phyloP scores from a whole-genome alignment of 2,329 filamentous ascomycete species.

The Geoglossum cookeanum region DNA sequence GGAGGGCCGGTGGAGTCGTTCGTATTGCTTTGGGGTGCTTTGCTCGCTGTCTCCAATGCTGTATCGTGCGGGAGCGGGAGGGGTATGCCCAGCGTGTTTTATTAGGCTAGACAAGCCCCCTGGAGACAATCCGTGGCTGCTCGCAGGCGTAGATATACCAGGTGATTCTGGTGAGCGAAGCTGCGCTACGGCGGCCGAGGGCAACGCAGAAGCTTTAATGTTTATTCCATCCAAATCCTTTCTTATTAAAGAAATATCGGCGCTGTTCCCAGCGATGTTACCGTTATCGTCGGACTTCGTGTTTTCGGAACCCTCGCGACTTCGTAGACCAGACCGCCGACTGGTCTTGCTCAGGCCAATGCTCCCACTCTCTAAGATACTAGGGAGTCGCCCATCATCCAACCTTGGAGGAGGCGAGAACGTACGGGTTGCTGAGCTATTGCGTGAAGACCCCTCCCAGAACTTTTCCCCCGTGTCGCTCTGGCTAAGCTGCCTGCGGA shows the following conservation, averaged over 20 bases:
- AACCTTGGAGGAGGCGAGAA: not conserved
- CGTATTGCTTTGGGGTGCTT: not conserved
- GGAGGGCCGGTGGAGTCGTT: conserved; percentile 5
- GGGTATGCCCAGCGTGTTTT: conserved; percentile 12
- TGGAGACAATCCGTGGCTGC: not conserved
- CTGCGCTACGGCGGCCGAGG: conserved; percentile 1
- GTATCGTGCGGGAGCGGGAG: conserved; percentile 4
- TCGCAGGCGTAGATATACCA: not conserved
- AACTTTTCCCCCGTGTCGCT: not conserved
- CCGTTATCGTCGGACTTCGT: not conserved
- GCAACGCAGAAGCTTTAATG: conserved; percentile 7
- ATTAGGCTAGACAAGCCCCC: conserved; percentile 3
- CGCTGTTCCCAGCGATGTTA: not conserved
- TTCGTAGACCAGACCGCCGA: not conserved
- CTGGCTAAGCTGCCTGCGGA: not conserved
- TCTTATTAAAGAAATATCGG: conserved; percentile 6
- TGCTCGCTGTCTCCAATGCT: conserved; percentile 4
- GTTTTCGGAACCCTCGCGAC: not conserved
- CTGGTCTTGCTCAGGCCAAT: not conserved
- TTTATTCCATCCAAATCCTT: conserved; percentile 11
- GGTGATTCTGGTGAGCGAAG: conserved; percentile 5
- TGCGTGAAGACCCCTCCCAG: conserved; percentile 3
- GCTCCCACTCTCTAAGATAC: conserved; percentile 3
- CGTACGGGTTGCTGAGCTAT: not conserved
- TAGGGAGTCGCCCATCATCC: not conserved